Evolutionary conservation across 2,329 filamentous ascomycete species (phyloP), one percentile per base, ranked within the genome.

Genomic region (Seiridium cupressi): DNA sequence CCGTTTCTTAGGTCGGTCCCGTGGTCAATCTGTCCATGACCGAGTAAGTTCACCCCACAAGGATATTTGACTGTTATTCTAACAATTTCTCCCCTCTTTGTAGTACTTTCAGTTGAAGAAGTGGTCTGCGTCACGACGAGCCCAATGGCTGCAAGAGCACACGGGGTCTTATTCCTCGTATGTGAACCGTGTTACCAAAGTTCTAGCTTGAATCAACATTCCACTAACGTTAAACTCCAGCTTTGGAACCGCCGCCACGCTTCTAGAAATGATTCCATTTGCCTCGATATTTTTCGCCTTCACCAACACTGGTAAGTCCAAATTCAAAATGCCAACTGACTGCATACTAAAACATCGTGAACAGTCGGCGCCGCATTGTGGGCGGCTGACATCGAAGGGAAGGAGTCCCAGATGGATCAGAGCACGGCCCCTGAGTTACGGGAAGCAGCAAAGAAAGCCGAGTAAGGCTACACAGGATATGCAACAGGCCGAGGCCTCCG

Each of bases 101-200:
- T 73, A 95, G 76, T 97, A 97, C 76, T 97, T 97, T 74, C 91
- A 96, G 78, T 82, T 98, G 63, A 98, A 97, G 78, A 85, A 86
- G 53, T 96, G 92, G 92, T 85, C 84, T 48, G 76, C 80, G 35
- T 78, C 79, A 9, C 84, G 92, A 73, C 84, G 81, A 68, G 81
- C 86, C 51, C 81, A 87, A 54, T 96, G 89, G 82, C 78, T 97
- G 31, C 80, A 87, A 65, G 80, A 85, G 68, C 85, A 93, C 65
- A 82, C 84, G 60, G 91, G 86, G 5, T 88, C 90, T 26, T 97
- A 97, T 77, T 91, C 92, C 9, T 87, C 90, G 90, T 95, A 78
- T 75, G 87, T 81, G 42, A 26, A 26, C 18, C 18, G 18, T 26
- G 6, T 34, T 49, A 32, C 35, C 26, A 32, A 5, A 13, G 9